Percentiles rank a stretch among this genome's conserved stretches.
These are phyloP conservation scores for Russula sp. DNA, from an alignment of 768 basidiomycete species.

Conservation along the genomic window DNA sequence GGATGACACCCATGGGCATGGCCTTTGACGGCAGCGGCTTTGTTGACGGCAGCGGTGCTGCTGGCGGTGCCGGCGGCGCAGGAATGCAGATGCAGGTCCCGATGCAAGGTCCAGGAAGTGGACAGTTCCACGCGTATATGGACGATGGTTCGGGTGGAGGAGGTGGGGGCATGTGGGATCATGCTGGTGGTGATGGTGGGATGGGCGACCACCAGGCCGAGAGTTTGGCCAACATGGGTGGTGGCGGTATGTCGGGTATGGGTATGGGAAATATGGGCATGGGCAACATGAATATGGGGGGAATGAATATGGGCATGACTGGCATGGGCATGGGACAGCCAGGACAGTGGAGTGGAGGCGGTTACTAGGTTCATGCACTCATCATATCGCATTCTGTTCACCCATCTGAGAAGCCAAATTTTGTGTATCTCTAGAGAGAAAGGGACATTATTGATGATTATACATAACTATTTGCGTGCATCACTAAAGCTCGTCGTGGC, in stretches of 20 bases:
- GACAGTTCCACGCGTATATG: constrained; percentile 32
- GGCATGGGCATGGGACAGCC: constrained; percentile 30
- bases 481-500: constrained; percentile 46
- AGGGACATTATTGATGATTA: constrained; percentile 22
- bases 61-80: background rate
- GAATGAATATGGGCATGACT: constrained; percentile 24
- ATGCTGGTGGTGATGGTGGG: constrained; percentile 28
- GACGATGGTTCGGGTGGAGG: constrained; percentile 29
- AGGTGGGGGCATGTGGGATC: constrained; percentile 38
- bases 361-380: background rate
- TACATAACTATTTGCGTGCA: constrained; percentile 14
- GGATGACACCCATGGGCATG: background rate
- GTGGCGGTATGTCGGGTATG: constrained; percentile 29
- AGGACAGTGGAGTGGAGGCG: constrained; percentile 27
- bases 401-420: constrained; percentile 4
- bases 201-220: constrained; percentile 39
- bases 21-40: constrained; percentile 6
- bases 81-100: constrained; percentile 11
- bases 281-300: constrained; percentile 31
- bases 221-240: constrained; percentile 14
- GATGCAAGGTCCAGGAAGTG: background rate
- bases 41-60: background rate
- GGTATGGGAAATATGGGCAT: constrained; percentile 30
- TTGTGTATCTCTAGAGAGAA: constrained; percentile 7
- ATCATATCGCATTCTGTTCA: background rate